Percentiles rank a stretch among this genome's conserved stretches.
phyloP scores from a whole-genome alignment of 1,284 basidiomycete species.

The Rhodotorula sp. region DNA sequence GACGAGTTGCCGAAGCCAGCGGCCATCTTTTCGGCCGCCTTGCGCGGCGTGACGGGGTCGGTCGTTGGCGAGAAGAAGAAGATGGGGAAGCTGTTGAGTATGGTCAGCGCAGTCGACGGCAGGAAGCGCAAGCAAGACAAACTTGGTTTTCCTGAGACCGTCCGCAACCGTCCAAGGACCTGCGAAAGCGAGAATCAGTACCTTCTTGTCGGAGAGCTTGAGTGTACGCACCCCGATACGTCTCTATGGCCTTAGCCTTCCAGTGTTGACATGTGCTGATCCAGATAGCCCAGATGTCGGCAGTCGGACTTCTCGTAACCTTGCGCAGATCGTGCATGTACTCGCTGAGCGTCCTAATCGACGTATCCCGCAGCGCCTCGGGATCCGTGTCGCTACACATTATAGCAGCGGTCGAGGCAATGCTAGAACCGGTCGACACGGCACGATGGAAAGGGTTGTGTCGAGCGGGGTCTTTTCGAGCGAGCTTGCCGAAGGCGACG shows the following conservation, averaged over 20 bases:
- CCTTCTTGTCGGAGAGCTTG: background rate
- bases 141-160: conserved; percentile 38
- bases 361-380: background rate
- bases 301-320: conserved; percentile 19
- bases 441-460: conserved; percentile 32
- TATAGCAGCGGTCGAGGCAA: conserved; percentile 17
- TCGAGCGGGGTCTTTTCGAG: background rate
- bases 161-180: conserved; percentile 36
- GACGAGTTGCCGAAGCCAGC: conserved; percentile 36
- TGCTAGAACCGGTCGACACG: background rate
- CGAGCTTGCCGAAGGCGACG: background rate
- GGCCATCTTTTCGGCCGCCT: conserved; percentile 35
- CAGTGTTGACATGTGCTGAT: conserved; percentile 27
- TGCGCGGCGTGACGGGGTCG: conserved; percentile 43
- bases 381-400: conserved; percentile 37
- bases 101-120: background rate
- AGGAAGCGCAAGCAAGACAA: background rate
- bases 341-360: background rate
- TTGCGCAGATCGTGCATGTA: conserved; percentile 40
- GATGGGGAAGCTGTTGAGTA: conserved; percentile 31
- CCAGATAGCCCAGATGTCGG: conserved; percentile 36
- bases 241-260: conserved; percentile 41
- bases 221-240: conserved; percentile 8
- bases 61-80: conserved; percentile 38
- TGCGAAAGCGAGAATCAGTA: background rate